A percentile compares a stretch with the other conserved stretches of the same genome.
Conservation (phyloP, 1,139 yeast species). For the Pneumocystis carinii region DNA sequence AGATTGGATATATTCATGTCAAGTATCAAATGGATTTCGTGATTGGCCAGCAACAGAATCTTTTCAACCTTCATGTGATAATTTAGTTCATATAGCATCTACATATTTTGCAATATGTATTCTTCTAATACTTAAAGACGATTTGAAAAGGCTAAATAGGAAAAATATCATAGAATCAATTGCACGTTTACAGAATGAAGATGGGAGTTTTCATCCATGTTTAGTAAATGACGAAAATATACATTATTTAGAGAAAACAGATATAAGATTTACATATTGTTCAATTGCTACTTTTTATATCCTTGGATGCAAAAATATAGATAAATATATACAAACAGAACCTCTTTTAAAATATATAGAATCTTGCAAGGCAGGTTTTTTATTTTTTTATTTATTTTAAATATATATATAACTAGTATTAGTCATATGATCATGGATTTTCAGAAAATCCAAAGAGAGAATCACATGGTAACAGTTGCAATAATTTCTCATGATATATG, state of each 20-base stretch:
- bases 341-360: slow-evolving; percentile 11
- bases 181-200: slow-evolving; percentile 25
- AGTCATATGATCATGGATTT: slow-evolving; percentile 50
- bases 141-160: slow-evolving; percentile 16
- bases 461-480: slow-evolving; percentile 34
- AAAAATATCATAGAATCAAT: slow-evolving; percentile 31
- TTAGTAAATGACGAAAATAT: slow-evolving; percentile 30
- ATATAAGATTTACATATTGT: slow-evolving; percentile 59
- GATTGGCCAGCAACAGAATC: slow-evolving; percentile 22
- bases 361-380: not conserved
- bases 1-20: slow-evolving; percentile 36
- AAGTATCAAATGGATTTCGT: slow-evolving; percentile 39
- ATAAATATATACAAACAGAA: not conserved
- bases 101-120: slow-evolving; percentile 49
- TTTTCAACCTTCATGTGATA: slow-evolving; percentile 25
- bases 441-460: slow-evolving; percentile 41
- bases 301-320: slow-evolving; percentile 30
- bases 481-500: not conserved
- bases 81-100: slow-evolving; percentile 48
- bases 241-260: slow-evolving; percentile 47
- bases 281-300: slow-evolving; percentile 51
- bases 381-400: not conserved
- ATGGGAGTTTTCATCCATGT: slow-evolving; percentile 12
- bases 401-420: not conserved
- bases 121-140: slow-evolving; percentile 13